phyloP scores from a whole-genome alignment of 306 rosid genomes.

The Echinosophora koreensis region DNA sequence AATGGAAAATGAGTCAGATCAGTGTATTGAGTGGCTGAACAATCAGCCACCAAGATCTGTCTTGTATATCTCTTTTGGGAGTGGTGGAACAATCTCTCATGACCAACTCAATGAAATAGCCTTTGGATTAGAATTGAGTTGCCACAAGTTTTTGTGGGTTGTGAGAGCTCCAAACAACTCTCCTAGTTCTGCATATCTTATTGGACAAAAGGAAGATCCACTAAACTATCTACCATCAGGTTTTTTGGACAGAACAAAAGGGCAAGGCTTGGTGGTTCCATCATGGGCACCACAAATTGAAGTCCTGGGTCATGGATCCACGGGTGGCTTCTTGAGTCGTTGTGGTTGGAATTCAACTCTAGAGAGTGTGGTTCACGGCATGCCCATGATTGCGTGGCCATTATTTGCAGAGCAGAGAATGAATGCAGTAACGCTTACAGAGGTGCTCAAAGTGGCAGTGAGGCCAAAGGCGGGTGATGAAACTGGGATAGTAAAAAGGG shows the following conservation, averaged over 20 bases:
- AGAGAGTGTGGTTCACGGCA: constrained; percentile 1
- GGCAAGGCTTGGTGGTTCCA: background rate
- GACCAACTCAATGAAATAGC: constrained; percentile 14
- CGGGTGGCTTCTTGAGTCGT: background rate
- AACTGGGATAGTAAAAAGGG: background rate
- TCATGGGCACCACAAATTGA: constrained; percentile 12
- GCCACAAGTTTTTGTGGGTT: constrained; percentile 10
- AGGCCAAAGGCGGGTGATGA: background rate
- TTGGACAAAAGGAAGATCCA: constrained; percentile 1
- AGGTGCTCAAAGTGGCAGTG: background rate
- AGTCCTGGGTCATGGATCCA: constrained; percentile 13
- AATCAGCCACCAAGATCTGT: constrained; percentile 2
- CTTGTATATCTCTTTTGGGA: constrained; percentile 13
- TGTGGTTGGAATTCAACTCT: constrained; percentile 6
- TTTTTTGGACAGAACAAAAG: background rate
- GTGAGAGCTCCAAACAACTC: background rate
- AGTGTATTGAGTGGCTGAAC: constrained; percentile 24
- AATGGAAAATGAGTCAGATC: too few species aligned
- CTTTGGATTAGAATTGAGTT: constrained; percentile 1
- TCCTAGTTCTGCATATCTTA: background rate
- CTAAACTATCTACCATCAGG: background rate
- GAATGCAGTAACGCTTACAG: background rate
- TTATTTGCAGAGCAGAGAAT: background rate
- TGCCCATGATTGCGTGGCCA: constrained; percentile 7
- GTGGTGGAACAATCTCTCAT: constrained; percentile 10